A percentile compares a stretch with the other conserved stretches of the same genome.
Evolutionary conservation across 1,139 yeast species (phyloP).

Genomic region (Pichia sp.): DNA sequence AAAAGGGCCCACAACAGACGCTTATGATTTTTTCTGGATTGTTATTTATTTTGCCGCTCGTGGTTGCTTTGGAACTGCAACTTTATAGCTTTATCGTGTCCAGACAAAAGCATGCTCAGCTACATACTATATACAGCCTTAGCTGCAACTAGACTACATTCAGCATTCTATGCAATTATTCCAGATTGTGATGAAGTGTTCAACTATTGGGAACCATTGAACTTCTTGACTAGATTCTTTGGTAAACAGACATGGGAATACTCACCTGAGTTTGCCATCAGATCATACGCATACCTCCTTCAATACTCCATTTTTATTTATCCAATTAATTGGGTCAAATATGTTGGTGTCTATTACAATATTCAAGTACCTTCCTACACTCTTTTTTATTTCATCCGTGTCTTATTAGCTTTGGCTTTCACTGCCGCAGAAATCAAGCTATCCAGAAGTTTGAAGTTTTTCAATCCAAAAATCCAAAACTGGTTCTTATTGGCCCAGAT

Average conservation of each 20-base stretch:
- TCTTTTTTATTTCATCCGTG: slow-evolving; percentile 48
- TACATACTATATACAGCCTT: slow-evolving; percentile 11
- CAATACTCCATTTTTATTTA: slow-evolving; percentile 39
- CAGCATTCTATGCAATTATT: slow-evolving; percentile 53
- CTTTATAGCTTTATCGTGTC: no score
- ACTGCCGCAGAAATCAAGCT: slow-evolving; percentile 46
- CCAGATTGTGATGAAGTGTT: slow-evolving; percentile 85
- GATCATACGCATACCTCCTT: slow-evolving; percentile 72
- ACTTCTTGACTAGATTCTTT: slow-evolving; percentile 65
- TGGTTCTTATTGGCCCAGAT: slow-evolving; percentile 49
- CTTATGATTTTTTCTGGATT: no score
- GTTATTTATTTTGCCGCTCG: no score
- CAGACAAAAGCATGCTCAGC: background rate
- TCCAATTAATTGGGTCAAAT: slow-evolving; percentile 27
- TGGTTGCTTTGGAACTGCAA: no score
- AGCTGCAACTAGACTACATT: slow-evolving; percentile 33
- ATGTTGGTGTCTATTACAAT: slow-evolving; percentile 3
- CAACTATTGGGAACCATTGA: slow-evolving; percentile 93
- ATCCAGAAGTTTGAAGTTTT: slow-evolving; percentile 33
- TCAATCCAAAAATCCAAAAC: slow-evolving; percentile 35
- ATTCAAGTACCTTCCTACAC: slow-evolving; percentile 27
- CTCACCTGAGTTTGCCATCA: slow-evolving; percentile 80
- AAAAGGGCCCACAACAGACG: no score
- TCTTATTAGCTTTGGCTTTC: slow-evolving; percentile 44
- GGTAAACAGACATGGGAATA: slow-evolving; percentile 98